A percentile compares a stretch with the other conserved stretches of the same genome.
phyloP scores from a whole-genome alignment of 164 flowering plant genomes.

The Magnolia sinica region DNA sequence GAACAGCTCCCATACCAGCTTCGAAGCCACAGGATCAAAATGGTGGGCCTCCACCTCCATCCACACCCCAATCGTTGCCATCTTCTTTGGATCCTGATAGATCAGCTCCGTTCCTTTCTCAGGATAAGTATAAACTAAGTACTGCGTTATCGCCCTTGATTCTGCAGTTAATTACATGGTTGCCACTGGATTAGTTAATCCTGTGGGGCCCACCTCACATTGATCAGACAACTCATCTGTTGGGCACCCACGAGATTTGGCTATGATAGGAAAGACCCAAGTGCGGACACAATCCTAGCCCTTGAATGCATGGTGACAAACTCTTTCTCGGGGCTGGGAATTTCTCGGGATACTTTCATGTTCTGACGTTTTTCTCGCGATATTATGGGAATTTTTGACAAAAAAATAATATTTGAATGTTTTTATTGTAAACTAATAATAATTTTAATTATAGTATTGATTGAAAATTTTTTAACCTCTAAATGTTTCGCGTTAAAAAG shows the following conservation, averaged over 20 bases:
- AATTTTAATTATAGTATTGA: too few relatives aligned
- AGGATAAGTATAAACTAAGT: constrained; percentile 11
- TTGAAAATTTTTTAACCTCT: background rate
- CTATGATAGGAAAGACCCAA: too few relatives aligned
- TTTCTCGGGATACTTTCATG: too few relatives aligned
- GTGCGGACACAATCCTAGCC: too few relatives aligned
- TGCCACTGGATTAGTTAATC: background rate
- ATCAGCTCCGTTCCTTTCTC: constrained; percentile 17
- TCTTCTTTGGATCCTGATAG: constrained; percentile 9
- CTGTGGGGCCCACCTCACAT: background rate
- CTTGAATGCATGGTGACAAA: too few relatives aligned
- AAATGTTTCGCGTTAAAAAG: too few relatives aligned
- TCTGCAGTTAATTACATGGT: constrained; percentile 7
- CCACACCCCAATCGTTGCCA: constrained; percentile 36
- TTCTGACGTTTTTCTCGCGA: too few relatives aligned
- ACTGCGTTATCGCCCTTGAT: constrained; percentile 20
- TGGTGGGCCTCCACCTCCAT: constrained; percentile 60
- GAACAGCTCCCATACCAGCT: constrained; percentile 36
- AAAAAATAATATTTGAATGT: too few relatives aligned
- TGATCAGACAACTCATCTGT: background rate
- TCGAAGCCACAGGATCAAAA: constrained; percentile 36
- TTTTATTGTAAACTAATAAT: too few relatives aligned
- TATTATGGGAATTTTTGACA: too few relatives aligned
- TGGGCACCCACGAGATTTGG: background rate
- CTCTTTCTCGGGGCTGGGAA: too few relatives aligned